Percentiles rank a stretch among this genome's conserved stretches.
Conservation (phyloP, 805 yeast species). For the Cephaloascus fragrans region DNA sequence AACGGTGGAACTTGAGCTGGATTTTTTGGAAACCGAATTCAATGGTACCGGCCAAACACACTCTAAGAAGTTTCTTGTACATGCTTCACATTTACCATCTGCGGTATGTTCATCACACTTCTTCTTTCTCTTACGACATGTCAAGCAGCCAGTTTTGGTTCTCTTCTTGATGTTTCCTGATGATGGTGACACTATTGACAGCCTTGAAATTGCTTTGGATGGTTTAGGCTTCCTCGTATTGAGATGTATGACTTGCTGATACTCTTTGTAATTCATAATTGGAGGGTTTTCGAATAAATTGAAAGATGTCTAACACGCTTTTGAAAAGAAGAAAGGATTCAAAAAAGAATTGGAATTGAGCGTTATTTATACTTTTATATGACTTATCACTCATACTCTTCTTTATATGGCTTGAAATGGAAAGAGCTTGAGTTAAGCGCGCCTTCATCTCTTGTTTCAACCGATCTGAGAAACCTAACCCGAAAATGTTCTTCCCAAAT, state of each 20-base stretch:
- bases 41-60: slow-evolving; percentile 28
- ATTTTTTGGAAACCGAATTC: slow-evolving; percentile 2
- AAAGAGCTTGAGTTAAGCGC: too few species aligned
- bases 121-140: slow-evolving; percentile 36
- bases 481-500: too few species aligned
- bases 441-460: too few species aligned
- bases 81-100: slow-evolving; percentile 34
- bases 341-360: too few species aligned
- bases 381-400: too few species aligned
- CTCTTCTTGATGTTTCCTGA: slow-evolving; percentile 18
- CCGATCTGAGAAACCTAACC: too few species aligned
- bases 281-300: too few species aligned
- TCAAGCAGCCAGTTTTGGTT: slow-evolving; percentile 30
- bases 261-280: slow-evolving; percentile 20
- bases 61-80: slow-evolving; percentile 31
- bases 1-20: background rate
- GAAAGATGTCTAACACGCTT: too few species aligned
- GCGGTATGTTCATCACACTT: slow-evolving; percentile 33
- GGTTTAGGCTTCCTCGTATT: slow-evolving; percentile 4
- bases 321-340: too few species aligned
- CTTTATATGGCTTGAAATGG: too few species aligned
- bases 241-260: slow-evolving; percentile 20
- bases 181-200: too few species aligned
- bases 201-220: slow-evolving; percentile 8
- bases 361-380: too few species aligned